A percentile compares a stretch with the other conserved stretches of the same genome.
Conservation (phyloP, 495 filamentous ascomycete genomes). For the Penicillium silybi region DNA sequence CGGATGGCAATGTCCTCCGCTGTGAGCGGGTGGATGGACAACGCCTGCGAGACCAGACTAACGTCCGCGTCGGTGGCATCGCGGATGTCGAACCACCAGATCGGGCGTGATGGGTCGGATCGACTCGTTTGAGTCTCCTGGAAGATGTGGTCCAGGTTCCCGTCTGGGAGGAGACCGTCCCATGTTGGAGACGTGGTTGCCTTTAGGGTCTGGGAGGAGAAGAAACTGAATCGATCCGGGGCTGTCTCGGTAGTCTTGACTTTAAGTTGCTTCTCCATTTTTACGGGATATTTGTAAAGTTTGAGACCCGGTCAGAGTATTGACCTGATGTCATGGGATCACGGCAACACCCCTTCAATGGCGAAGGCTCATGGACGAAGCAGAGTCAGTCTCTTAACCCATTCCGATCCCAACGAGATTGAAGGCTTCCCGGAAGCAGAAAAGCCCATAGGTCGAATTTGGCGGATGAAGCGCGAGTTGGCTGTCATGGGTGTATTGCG, state of each 20-base stretch:
- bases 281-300: neutral
- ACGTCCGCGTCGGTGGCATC: slow-evolving; percentile 83
- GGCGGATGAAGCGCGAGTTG: neutral
- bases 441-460: neutral
- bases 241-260: neutral
- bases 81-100: slow-evolving; percentile 89
- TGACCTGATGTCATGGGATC: neutral
- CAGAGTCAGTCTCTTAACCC: neutral
- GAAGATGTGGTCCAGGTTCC: slow-evolving; percentile 68
- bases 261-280: neutral
- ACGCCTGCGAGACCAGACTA: slow-evolving; percentile 68
- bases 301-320: neutral
- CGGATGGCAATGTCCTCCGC: slow-evolving; percentile 87
- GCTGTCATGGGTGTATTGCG: too few species aligned
- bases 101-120: slow-evolving; percentile 35
- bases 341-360: neutral
- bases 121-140: slow-evolving; percentile 51
- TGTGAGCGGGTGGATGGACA: slow-evolving; percentile 86
- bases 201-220: slow-evolving; percentile 76
- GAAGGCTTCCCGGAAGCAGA: neutral
- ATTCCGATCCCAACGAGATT: neutral
- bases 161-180: slow-evolving; percentile 70
- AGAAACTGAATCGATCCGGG: slow-evolving; percentile 75
- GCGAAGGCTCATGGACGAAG: neutral
- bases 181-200: slow-evolving; percentile 73